Evolutionary conservation across 768 basidiomycete species (phyloP).

Genomic region (Tulasnella sp.): DNA sequence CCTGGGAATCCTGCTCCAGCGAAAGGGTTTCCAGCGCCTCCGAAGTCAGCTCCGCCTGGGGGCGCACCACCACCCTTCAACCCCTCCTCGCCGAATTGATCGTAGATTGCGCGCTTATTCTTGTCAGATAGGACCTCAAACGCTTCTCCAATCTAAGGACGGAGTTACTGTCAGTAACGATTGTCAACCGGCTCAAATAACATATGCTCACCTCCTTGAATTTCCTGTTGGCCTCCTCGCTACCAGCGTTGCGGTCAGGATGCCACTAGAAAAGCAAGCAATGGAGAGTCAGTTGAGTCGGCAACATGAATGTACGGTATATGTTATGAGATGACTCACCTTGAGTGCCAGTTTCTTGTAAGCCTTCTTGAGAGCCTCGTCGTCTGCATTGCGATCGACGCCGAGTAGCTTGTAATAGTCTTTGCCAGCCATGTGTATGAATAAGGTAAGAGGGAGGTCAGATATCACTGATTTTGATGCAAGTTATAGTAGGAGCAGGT

Average conservation of each 20-base stretch:
- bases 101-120: conserved; percentile 75
- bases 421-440: conserved; percentile 33
- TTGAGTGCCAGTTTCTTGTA: conserved; percentile 71
- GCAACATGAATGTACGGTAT: background rate
- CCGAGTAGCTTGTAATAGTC: conserved; percentile 88
- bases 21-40: conserved; percentile 33
- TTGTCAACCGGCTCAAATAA: background rate
- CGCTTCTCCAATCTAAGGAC: conserved; percentile 72
- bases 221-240: conserved; percentile 75
- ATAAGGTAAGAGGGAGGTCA: background rate
- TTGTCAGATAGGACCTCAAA: conserved; percentile 90
- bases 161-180: background rate
- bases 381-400: conserved; percentile 52
- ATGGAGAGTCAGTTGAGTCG: background rate
- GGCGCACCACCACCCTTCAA: conserved; percentile 61
- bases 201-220: conserved; percentile 69
- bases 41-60: conserved; percentile 25
- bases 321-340: conserved; percentile 29
- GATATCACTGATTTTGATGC: background rate
- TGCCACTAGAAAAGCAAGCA: conserved; percentile 64
- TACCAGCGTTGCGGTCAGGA: conserved; percentile 72
- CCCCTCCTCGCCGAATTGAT: conserved; percentile 93
- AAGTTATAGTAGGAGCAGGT: too few species aligned
- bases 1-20: conserved; percentile 28
- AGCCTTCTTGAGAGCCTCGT: conserved; percentile 84